These are phyloP conservation scores for Pseudocercospora pini-densiflorae DNA, from an alignment of 2,329 filamentous ascomycete species.

Conservation along the genomic window DNA sequence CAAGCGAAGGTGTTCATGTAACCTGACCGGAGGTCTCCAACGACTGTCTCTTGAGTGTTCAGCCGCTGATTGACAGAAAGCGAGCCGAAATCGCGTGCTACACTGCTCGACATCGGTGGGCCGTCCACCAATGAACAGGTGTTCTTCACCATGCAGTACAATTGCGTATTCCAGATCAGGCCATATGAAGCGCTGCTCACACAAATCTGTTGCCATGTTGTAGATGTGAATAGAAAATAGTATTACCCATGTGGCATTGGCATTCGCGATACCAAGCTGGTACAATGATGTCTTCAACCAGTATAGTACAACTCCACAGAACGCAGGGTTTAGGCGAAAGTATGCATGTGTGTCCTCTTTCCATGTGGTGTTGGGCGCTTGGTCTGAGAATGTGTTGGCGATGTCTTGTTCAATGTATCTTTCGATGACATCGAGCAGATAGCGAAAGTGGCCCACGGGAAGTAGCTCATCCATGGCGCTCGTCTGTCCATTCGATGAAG, in stretches of 20 bases:
- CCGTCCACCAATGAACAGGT: constrained; percentile 1
- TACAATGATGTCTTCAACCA: constrained; percentile 1
- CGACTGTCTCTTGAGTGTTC: background rate
- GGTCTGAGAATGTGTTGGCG: too few species aligned
- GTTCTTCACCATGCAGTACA: background rate
- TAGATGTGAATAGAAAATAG: background rate
- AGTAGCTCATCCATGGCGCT: background rate
- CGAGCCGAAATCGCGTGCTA: background rate
- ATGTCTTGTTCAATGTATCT: too few species aligned
- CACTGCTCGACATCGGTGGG: background rate
- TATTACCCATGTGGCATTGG: background rate
- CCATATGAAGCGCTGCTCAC: background rate
- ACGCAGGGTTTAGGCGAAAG: background rate
- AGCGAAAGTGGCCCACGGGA: too few species aligned
- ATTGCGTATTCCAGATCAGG: constrained; percentile 9
- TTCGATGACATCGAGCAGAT: too few species aligned
- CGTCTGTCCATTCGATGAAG: background rate
- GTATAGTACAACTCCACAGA: background rate
- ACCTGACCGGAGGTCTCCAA: background rate
- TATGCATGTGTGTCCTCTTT: too few species aligned
- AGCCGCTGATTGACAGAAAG: background rate
- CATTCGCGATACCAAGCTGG: background rate
- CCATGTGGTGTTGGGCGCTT: background rate
- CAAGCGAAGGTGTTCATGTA: too few species aligned
- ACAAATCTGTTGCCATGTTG: background rate